Percentiles rank a stretch among this genome's conserved stretches.
Conservation (phyloP, 208 protist species). For the Acanthamoeba lenticulata region DNA sequence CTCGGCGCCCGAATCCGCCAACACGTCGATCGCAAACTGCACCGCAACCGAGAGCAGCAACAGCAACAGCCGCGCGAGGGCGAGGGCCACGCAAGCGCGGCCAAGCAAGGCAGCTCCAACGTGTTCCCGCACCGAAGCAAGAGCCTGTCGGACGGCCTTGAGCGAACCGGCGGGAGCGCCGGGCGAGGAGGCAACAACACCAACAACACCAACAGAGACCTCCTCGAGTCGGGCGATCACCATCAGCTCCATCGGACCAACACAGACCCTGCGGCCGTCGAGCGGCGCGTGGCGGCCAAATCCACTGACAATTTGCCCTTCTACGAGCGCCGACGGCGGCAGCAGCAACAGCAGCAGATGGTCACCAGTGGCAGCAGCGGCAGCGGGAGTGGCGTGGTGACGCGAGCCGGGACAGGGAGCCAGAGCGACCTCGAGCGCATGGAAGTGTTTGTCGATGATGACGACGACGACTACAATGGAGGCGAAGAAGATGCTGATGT, state of each 20-base stretch:
- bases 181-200: no score
- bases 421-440: not conserved
- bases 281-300: not conserved
- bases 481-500: no score
- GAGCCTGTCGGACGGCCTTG: not conserved
- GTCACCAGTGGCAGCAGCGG: no score
- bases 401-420: not conserved
- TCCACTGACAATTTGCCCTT: not conserved
- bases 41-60: not conserved
- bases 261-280: not conserved
- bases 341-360: not conserved
- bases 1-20: not conserved
- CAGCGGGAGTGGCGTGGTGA: not conserved
- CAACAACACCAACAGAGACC: no score
- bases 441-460: not conserved
- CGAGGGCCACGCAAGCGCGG: not conserved
- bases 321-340: not conserved
- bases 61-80: not conserved
- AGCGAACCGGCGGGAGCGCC: not conserved
- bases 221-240: no score
- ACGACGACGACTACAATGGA: not conserved
- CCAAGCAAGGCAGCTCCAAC: not conserved
- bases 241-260: not conserved
- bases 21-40: not conserved
- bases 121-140: slow-evolving; percentile 17